These are phyloP conservation scores for Metschnikowia kunwiensis DNA, from an alignment of 805 yeast species.

Conservation along the genomic window DNA sequence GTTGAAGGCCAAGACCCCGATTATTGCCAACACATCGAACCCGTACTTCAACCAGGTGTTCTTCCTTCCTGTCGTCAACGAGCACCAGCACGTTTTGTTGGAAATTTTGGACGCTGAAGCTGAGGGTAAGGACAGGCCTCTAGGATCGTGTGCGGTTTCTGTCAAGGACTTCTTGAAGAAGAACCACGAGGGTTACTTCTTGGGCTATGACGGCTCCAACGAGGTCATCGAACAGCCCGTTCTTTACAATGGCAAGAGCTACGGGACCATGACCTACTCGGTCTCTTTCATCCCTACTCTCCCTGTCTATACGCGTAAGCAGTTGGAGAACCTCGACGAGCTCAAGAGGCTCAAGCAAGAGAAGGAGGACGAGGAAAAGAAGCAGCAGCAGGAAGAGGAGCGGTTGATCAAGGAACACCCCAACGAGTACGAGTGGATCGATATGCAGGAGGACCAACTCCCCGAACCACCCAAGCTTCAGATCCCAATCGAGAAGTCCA, in stretches of 20 bases:
- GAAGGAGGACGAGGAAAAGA: conserved; percentile 30
- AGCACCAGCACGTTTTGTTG: conserved; percentile 55
- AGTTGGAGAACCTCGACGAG: conserved; percentile 46
- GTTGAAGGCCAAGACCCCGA: conserved; percentile 51
- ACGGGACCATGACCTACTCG: conserved; percentile 52
- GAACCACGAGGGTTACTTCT: conserved; percentile 44
- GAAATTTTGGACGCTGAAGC: conserved; percentile 67
- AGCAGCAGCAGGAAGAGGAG: conserved; percentile 49
- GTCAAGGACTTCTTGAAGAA: conserved; percentile 48
- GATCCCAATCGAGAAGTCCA: conserved; percentile 49
- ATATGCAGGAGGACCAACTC: conserved; percentile 34
- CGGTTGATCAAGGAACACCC: conserved; percentile 56
- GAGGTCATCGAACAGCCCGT: conserved; percentile 46
- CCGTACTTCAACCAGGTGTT: conserved; percentile 60
- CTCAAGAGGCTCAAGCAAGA: conserved; percentile 38
- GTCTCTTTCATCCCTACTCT: conserved; percentile 64
- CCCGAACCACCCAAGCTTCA: conserved; percentile 41
- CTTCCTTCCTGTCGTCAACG: conserved; percentile 59
- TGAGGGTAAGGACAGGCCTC: conserved; percentile 57
- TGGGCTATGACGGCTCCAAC: conserved; percentile 51
- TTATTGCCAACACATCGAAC: conserved; percentile 49
- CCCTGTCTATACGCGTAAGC: conserved; percentile 60
- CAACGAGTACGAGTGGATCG: conserved; percentile 62
- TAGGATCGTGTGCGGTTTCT: conserved; percentile 57
- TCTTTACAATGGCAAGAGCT: conserved; percentile 32